Conservation (phyloP, 164 flowering plant species). For the Vitis labrusca region DNA sequence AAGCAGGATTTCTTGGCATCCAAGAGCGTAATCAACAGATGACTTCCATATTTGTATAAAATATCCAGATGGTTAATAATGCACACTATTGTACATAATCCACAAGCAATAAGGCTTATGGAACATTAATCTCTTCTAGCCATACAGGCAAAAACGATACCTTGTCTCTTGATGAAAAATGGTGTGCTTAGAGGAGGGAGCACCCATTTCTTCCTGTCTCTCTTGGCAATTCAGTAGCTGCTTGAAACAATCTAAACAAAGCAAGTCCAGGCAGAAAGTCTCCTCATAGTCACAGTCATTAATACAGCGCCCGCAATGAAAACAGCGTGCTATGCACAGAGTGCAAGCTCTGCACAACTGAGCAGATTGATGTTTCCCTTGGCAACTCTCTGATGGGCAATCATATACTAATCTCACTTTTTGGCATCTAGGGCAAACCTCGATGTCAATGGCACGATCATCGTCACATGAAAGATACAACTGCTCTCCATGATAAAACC, state of each 20-base stretch:
- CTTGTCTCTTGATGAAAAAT: slow-evolving; percentile 17
- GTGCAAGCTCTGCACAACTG: slow-evolving; percentile 32
- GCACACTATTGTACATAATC: slow-evolving; percentile 4
- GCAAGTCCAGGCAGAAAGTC: slow-evolving; percentile 21
- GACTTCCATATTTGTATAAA: not conserved
- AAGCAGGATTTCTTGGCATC: not conserved
- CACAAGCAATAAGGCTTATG: not conserved
- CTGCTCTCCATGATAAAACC: slow-evolving; percentile 12
- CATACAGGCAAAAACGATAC: slow-evolving; percentile 20
- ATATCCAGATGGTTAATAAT: slow-evolving; percentile 7
- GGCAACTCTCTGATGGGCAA: slow-evolving; percentile 36
- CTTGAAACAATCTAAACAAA: slow-evolving; percentile 24
- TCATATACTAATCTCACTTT: slow-evolving; percentile 28
- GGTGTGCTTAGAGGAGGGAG: slow-evolving; percentile 17
- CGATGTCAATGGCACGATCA: slow-evolving; percentile 33
- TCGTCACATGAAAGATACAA: slow-evolving; percentile 19
- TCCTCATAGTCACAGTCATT: slow-evolving; percentile 28
- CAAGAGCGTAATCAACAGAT: not conserved
- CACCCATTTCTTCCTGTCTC: not conserved
- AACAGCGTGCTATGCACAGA: slow-evolving; percentile 29
- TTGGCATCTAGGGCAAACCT: slow-evolving; percentile 30
- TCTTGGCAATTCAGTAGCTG: slow-evolving; percentile 4
- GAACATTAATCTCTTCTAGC: slow-evolving; percentile 14
- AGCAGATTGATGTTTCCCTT: slow-evolving; percentile 11
- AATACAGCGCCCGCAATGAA: slow-evolving; percentile 28